These are phyloP conservation scores for Phylloporus sp. DNA, from an alignment of 768 basidiomycete genomes.

Conservation along the genomic window DNA sequence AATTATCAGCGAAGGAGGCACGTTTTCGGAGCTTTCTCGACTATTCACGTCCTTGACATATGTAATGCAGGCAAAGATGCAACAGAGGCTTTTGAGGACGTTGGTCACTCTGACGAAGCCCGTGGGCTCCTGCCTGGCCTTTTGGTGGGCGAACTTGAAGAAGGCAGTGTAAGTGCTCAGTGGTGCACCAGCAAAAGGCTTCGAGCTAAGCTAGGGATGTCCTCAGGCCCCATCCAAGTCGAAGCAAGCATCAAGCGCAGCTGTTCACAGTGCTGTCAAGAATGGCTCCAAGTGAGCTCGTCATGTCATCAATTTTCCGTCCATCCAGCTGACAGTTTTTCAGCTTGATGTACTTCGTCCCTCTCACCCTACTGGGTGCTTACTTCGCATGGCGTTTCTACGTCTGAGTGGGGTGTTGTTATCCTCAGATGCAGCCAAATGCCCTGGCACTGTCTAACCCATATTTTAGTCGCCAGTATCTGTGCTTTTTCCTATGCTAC, in stretches of 20 bases:
- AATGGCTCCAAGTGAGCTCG: constrained; percentile 62
- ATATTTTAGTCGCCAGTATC: constrained; percentile 12
- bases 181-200: not conserved
- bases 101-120: constrained; percentile 98
- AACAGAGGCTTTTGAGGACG: constrained; percentile 98
- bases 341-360: constrained; percentile 81
- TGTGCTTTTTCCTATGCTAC: constrained; percentile 15
- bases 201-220: not conserved
- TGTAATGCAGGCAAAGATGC: constrained; percentile 75
- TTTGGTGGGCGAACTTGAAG: constrained; percentile 78
- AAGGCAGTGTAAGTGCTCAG: constrained; percentile 48
- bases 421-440: not conserved
- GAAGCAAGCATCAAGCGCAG: constrained; percentile 40
- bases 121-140: constrained; percentile 75
- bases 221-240: constrained; percentile 49
- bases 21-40: constrained; percentile 32
- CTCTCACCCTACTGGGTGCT: constrained; percentile 69
- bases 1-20: constrained; percentile 85
- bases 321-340: constrained; percentile 4
- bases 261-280: constrained; percentile 46
- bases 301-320: not conserved
- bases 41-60: not conserved
- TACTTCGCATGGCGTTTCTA: constrained; percentile 90
- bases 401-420: constrained; percentile 19
- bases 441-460: not conserved